Evolutionary conservation across 106 monocot genomes (phyloP).

Genomic region (Phalaenopsis aphrodite): DNA sequence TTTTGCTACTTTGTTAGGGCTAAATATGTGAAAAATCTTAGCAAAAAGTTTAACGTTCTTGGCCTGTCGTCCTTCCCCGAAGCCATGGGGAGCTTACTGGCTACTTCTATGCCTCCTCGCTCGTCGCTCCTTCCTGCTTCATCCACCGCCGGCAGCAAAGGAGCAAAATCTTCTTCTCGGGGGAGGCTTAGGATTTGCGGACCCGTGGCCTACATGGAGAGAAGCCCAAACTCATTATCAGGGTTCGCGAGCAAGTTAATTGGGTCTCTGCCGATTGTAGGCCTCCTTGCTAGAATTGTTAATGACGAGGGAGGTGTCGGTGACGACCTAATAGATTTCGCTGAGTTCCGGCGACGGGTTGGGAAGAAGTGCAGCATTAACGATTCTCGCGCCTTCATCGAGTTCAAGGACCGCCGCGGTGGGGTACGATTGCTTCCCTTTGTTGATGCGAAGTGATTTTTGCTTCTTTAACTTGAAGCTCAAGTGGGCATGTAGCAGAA

Average conservation of each 20-base stretch:
- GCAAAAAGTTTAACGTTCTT: too few species aligned
- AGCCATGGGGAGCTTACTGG: conserved; percentile 17
- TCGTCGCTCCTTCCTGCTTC: conserved; percentile 8
- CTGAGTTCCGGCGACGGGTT: conserved; percentile 87
- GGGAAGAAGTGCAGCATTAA: conserved; percentile 78
- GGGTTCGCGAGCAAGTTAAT: conserved; percentile 59
- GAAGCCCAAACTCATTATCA: conserved; percentile 55
- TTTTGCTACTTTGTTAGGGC: too few species aligned
- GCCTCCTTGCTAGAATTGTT: conserved; percentile 72
- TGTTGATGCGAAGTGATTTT: background rate
- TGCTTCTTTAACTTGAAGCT: background rate
- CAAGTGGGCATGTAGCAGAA: background rate
- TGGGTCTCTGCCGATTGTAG: conserved; percentile 82
- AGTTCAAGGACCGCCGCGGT: conserved; percentile 82
- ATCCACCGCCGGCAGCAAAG: background rate
- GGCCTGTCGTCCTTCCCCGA: background rate
- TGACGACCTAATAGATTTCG: conserved; percentile 92
- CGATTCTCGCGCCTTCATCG: conserved; percentile 71
- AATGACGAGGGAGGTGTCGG: conserved; percentile 94
- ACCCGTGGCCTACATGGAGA: conserved; percentile 67
- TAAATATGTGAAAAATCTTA: too few species aligned
- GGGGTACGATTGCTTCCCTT: conserved; percentile 25
- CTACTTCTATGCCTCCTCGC: background rate
- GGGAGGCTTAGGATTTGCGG: background rate
- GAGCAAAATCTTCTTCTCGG: background rate